Conservation (phyloP, 2,329 filamentous ascomycete genomes). For the Diaporthe sp. region DNA sequence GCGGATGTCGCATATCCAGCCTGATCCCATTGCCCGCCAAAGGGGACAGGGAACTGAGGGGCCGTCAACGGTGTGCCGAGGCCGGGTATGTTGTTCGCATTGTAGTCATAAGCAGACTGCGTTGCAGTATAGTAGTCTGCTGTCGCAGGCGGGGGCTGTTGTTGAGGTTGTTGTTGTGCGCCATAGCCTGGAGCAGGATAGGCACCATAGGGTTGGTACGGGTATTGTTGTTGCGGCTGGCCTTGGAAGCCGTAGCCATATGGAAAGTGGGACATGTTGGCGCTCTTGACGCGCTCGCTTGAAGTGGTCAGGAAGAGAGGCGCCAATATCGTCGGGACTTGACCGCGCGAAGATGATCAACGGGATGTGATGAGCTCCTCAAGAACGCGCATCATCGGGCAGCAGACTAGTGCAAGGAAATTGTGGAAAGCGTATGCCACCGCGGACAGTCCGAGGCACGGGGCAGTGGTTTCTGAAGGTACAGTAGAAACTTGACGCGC, state of each 20-base stretch:
- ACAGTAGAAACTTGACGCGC: conserved; percentile 12
- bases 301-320: conserved; percentile 39
- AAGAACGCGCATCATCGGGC: conserved; percentile 36
- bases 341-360: conserved; percentile 33
- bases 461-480: conserved; percentile 4
- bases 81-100: conserved; percentile 55
- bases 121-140: conserved; percentile 48
- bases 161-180: conserved; percentile 40
- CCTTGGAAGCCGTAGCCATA: conserved; percentile 52
- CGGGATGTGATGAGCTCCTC: conserved; percentile 17
- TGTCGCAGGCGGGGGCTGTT: conserved; percentile 39
- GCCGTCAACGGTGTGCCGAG: conserved; percentile 50
- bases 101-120: conserved; percentile 56
- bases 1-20: conserved; percentile 1
- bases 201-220: conserved; percentile 43
- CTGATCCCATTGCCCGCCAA: conserved; percentile 33
- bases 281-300: conserved; percentile 44
- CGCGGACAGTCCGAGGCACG: not conserved
- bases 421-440: conserved; percentile 8
- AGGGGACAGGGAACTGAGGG: conserved; percentile 32
- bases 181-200: conserved; percentile 42
- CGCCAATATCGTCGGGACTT: conserved; percentile 33
- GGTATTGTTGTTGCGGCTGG: conserved; percentile 48
- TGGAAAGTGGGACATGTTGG: conserved; percentile 57
- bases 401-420: conserved; percentile 7